Evolutionary conservation across 176 grass and related monocot genomes (phyloP), one percentile per base, ranked within the genome.

Genomic region (Stipa capillata): DNA sequence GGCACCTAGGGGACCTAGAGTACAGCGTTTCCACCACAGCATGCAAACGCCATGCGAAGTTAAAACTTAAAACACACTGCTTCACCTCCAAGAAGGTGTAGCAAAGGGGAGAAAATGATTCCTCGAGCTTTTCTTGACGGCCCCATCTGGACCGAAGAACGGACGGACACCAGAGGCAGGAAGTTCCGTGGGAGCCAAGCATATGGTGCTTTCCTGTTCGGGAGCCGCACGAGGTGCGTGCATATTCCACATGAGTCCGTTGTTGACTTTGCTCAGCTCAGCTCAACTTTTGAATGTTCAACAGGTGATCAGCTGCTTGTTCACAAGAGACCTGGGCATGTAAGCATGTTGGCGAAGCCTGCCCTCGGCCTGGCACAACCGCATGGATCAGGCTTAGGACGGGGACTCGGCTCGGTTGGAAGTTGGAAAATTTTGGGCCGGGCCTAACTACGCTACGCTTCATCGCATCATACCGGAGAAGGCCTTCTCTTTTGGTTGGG

Each of bases 181-280:
- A n/a, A 27, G 71, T 68, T 69, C 3, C 82, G 76, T 58, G 72
- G n/a, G 41, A 21, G 28, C 72, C 72, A 67, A 84, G 72, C 39
- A 76, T 6, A 6, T 39, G 42, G n/a, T 25, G 44, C 37, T 8
- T 29, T 55, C 10, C 9, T n/a, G 32, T 8, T 34, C 11, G 18
- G 70, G 18, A 36, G 32, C 7, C 49, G 63, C 63, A 17, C 40
- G 23, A 20, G 47, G 15, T 40, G 77, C 18, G 37, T 21, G 18
- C 6, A 12, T 14, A 51, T 40, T 62, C 16, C 35, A 74, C 41
- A 6, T 4, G 49, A 31, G 39, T 64, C 32, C 5, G 43, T n/a
- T 23, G 17, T 40, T 83, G 32, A 52, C 57, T 65, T 65, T 3
- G 43, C 57, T 78, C 59, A 0, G 0, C 47, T n/a, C 20, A 2